Evolutionary conservation across 2,329 filamentous ascomycete genomes (phyloP).

Genomic region (Cladobotryum protrusum): DNA sequence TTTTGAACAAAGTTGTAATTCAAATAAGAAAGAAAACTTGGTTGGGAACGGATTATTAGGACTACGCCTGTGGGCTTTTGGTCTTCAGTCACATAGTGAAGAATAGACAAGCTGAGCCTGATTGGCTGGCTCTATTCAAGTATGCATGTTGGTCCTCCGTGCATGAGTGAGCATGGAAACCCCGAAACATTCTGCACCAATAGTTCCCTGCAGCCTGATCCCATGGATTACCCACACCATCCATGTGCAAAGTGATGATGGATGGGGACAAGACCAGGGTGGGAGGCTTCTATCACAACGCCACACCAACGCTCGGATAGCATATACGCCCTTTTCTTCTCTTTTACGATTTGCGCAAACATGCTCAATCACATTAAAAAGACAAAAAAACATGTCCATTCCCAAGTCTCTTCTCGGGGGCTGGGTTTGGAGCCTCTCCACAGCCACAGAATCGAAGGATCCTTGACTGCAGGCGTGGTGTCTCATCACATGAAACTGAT

Average conservation of each 20-base stretch:
- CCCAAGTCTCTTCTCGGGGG: no score
- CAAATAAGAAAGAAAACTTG: not conserved
- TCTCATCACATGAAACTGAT: not conserved
- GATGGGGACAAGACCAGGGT: not conserved
- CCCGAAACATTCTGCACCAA: slow-evolving; percentile 16
- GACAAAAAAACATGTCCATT: no score
- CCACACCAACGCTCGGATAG: no score
- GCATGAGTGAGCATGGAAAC: not conserved
- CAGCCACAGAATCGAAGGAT: no score
- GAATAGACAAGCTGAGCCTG: not conserved
- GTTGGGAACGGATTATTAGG: not conserved
- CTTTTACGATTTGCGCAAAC: no score
- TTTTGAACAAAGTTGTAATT: not conserved
- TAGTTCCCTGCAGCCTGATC: slow-evolving; percentile 14
- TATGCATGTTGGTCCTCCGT: not conserved
- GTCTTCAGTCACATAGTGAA: not conserved
- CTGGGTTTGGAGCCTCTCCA: no score
- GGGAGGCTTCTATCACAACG: no score
- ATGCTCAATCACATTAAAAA: no score
- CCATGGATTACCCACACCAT: not conserved
- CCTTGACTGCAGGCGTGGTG: no score
- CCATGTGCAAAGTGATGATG: not conserved
- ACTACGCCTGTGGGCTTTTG: not conserved
- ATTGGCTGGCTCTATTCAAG: not conserved
- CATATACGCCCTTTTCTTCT: no score